phyloP scores from a whole-genome alignment of 2,329 filamentous ascomycete species.

The Rhinocladiella similis region DNA sequence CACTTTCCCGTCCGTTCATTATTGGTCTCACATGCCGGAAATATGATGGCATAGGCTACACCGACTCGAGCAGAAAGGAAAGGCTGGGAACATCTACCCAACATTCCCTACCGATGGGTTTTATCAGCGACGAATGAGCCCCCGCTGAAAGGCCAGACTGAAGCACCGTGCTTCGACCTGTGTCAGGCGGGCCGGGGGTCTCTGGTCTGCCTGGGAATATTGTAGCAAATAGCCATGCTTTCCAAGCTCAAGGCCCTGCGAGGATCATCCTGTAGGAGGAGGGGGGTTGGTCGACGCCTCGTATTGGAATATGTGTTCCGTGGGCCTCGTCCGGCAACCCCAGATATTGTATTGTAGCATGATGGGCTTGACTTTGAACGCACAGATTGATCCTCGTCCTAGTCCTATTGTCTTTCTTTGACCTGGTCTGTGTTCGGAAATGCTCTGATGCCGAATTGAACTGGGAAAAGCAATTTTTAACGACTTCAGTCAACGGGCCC shows the following conservation, averaged over 20 bases:
- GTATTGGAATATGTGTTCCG: too few species aligned
- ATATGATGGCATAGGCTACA: conserved; percentile 5
- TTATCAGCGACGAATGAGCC: conserved; percentile 10
- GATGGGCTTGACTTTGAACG: too few species aligned
- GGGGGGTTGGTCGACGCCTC: too few species aligned
- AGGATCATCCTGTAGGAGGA: not conserved
- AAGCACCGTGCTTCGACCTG: not conserved
- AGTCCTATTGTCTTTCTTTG: too few species aligned
- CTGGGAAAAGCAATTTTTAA: too few species aligned
- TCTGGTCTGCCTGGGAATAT: not conserved
- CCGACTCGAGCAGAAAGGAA: conserved; percentile 6
- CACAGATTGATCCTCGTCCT: too few species aligned
- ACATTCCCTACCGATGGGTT: not conserved
- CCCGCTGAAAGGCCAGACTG: not conserved
- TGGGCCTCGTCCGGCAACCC: too few species aligned
- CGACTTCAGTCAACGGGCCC: too few species aligned
- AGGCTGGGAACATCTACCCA: conserved; percentile 3
- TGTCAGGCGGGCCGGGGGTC: not conserved
- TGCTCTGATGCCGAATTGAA: too few species aligned
- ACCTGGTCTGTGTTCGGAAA: too few species aligned
- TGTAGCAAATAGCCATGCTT: not conserved
- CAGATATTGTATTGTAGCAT: too few species aligned
- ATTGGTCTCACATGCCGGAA: not conserved
- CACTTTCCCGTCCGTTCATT: too few species aligned
- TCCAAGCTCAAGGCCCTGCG: not conserved